phyloP scores from a whole-genome alignment of 495 filamentous ascomycete genomes.

The Xylaria venustula region DNA sequence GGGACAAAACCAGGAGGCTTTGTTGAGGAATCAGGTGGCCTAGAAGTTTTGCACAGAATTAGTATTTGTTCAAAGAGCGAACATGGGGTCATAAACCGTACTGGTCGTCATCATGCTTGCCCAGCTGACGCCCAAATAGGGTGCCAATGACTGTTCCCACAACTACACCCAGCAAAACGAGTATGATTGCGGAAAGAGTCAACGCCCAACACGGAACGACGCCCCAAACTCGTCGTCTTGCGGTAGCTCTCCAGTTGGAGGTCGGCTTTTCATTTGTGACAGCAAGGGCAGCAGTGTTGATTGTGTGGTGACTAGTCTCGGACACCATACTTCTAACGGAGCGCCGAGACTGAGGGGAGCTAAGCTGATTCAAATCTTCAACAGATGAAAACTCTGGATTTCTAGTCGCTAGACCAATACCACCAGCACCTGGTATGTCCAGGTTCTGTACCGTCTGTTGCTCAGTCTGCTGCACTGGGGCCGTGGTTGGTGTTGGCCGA shows the following conservation, averaged over 20 bases:
- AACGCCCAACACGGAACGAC: slow-evolving; percentile 69
- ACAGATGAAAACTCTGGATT: slow-evolving; percentile 56
- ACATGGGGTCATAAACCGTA: background rate
- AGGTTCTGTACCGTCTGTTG: slow-evolving; percentile 15
- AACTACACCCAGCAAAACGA: slow-evolving; percentile 61
- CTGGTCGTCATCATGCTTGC: slow-evolving; percentile 27
- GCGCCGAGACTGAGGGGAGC: slow-evolving; percentile 52
- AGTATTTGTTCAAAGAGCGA: slow-evolving; percentile 6
- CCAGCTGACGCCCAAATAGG: slow-evolving; percentile 26
- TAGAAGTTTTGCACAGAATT: slow-evolving; percentile 16
- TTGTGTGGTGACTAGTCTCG: slow-evolving; percentile 42
- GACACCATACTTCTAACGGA: slow-evolving; percentile 50
- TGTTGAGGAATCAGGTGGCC: slow-evolving; percentile 11
- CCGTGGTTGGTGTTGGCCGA: slow-evolving; percentile 9
- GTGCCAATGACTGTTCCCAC: slow-evolving; percentile 55
- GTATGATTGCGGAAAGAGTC: slow-evolving; percentile 45
- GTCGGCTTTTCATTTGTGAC: slow-evolving; percentile 41
- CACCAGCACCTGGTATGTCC: slow-evolving; percentile 47
- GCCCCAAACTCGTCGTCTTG: slow-evolving; percentile 59
- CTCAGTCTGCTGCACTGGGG: background rate
- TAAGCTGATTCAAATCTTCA: slow-evolving; percentile 39
- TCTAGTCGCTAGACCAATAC: slow-evolving; percentile 51
- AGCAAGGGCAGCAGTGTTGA: slow-evolving; percentile 34
- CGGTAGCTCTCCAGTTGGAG: slow-evolving; percentile 58
- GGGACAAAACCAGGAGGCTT: slow-evolving; percentile 62